Evolutionary conservation across 768 basidiomycete genomes (phyloP), one percentile per base, ranked within the genome.

Genomic region (Suillus clintonianus): DNA sequence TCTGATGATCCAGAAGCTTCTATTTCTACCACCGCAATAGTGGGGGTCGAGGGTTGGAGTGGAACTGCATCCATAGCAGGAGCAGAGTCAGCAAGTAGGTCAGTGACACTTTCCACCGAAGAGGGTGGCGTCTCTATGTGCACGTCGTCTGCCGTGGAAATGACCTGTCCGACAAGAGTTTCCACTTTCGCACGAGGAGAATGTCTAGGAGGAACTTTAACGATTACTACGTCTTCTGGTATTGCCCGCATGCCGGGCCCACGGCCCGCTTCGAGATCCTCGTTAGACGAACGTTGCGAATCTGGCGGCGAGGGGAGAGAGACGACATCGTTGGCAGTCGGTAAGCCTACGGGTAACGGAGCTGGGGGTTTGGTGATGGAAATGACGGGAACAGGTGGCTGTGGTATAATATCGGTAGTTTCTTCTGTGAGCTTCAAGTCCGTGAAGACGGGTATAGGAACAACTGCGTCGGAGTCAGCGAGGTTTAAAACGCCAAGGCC

Each of bases 291-390:
- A 43, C 72, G 71, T 11, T 73, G 76, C 19, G 84, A 83, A 55
- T 82, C 80, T 7, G 82, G 77, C 1, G 81, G 80, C 10, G 82
- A 81, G 7, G 81, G 78, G 15, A 77, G 71, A 27, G 81, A 64
- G 24, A 79, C 76, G 42, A 91, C 87, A 68, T 90, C 89, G 42
- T 79, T 81, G 30, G 81, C 79, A 19, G 86, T 90, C 1, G 92
- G 92, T 22, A 94, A 78, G 60, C 83, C 82, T 14, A 94, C 85
- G 53, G 91, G 91, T 60, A 80, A 74, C 15, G 92, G 92, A 0
- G 84, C 86, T 2, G 91, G 90, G 10, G 88, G 82, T 77, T 87
- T 91, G 37, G 89, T 87, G 62, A 90, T 76, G 24, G 87, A 84
- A 60, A 89, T 86, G 15, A 78, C 81, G 30, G 89, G 88, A 59